Evolutionary conservation across 441 rosid species (phyloP).

Genomic region (Melastoma candidum): DNA sequence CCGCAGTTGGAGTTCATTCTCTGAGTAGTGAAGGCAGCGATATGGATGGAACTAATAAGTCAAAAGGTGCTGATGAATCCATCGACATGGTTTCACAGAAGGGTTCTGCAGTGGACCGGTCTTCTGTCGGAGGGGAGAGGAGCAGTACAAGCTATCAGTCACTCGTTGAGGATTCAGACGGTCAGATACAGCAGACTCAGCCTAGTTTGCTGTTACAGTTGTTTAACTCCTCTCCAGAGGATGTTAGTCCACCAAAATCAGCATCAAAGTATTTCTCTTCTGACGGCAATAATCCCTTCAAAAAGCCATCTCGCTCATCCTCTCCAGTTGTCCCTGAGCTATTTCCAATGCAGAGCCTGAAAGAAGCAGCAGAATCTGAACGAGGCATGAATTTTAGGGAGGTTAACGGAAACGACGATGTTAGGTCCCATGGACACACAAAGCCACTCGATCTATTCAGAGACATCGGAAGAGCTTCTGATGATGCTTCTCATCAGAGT

Average conservation of each 20-base stretch:
- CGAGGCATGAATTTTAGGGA: slow-evolving; percentile 29
- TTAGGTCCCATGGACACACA: slow-evolving; percentile 22
- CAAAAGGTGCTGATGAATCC: slow-evolving; percentile 30
- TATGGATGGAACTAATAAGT: slow-evolving; percentile 41
- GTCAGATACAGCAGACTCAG: slow-evolving; percentile 41
- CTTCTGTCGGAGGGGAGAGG: slow-evolving; percentile 49
- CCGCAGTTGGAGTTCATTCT: slow-evolving; percentile 35
- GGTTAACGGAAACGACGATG: slow-evolving; percentile 28
- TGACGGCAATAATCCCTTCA: slow-evolving; percentile 74
- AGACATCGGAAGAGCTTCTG: slow-evolving; percentile 33
- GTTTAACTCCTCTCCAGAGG: slow-evolving; percentile 68
- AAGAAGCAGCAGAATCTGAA: slow-evolving; percentile 43
- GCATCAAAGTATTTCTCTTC: slow-evolving; percentile 81
- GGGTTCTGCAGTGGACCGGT: slow-evolving; percentile 29
- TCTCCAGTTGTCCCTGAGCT: slow-evolving; percentile 56
- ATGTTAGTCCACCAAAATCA: slow-evolving; percentile 54
- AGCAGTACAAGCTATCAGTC: slow-evolving; percentile 63
- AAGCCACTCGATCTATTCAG: slow-evolving; percentile 74
- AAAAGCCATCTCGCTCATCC: slow-evolving; percentile 65
- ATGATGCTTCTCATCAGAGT: slow-evolving; percentile 36
- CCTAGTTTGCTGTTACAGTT: slow-evolving; percentile 66
- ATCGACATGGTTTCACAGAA: slow-evolving; percentile 28
- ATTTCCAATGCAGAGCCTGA: slow-evolving; percentile 62
- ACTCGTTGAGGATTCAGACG: slow-evolving; percentile 60
- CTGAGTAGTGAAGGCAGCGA: slow-evolving; percentile 58